A percentile compares a stretch with the other conserved stretches of the same genome.
Evolutionary conservation across 139 green algal genomes (phyloP).

Genomic region (Nannochloris sp.): DNA sequence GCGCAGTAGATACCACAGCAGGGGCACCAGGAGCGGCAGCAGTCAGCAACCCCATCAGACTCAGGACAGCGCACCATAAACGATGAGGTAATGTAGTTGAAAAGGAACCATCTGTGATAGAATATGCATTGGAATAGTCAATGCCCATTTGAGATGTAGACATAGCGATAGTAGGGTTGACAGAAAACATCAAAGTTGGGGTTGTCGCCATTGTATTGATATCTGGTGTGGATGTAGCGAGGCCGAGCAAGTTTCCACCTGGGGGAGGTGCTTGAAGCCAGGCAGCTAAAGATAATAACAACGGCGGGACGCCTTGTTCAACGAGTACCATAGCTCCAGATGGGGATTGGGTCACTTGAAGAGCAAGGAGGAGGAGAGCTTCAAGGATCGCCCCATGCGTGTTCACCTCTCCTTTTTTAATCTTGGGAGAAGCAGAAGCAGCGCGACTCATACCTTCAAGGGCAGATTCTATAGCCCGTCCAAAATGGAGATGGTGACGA

Average conservation of each 20-base stretch:
- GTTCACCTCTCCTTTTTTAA: not conserved
- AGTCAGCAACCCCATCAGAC: slow-evolving; percentile 14
- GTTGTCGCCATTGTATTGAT: not conserved
- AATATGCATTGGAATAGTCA: slow-evolving; percentile 30
- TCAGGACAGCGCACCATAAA: slow-evolving; percentile 28
- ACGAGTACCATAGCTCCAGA: slow-evolving; percentile 19
- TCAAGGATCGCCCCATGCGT: not conserved
- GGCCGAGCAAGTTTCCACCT: slow-evolving; percentile 5
- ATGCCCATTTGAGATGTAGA: no score
- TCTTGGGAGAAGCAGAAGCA: not conserved
- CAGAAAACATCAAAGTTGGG: no score
- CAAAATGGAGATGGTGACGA: slow-evolving; percentile 6
- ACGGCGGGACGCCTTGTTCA: slow-evolving; percentile 17
- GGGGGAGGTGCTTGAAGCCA: slow-evolving; percentile 17
- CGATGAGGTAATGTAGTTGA: slow-evolving; percentile 21
- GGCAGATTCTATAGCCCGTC: not conserved
- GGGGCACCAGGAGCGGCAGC: slow-evolving; percentile 3
- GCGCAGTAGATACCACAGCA: slow-evolving; percentile 7
- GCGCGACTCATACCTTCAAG: no score
- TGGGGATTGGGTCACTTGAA: slow-evolving; percentile 14
- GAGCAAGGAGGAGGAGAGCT: slow-evolving; percentile 13
- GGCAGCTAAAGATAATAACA: slow-evolving; percentile 4
- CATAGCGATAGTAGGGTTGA: no score
- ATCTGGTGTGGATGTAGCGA: no score
- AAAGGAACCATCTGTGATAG: slow-evolving; percentile 2